phyloP scores from a whole-genome alignment of 2,329 filamentous ascomycete genomes.

The Arthrobotrys iridis region DNA sequence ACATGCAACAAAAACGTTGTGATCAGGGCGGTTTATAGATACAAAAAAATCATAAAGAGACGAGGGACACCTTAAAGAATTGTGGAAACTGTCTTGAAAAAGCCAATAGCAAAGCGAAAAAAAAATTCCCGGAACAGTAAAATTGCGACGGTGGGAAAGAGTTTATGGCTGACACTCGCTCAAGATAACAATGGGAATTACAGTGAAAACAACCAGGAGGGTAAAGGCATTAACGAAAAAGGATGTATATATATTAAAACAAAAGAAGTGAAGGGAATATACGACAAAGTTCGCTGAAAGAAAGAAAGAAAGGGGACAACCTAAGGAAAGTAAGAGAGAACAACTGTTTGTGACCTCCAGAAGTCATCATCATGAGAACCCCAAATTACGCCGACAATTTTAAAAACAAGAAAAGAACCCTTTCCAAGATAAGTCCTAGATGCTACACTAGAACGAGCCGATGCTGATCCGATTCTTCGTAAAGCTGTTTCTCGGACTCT shows the following conservation, averaged over 20 bases:
- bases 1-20: neutral
- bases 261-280: constrained; percentile 2
- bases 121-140: neutral
- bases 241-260: neutral
- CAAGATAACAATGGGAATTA: neutral
- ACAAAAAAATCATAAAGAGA: neutral
- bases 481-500: constrained; percentile 40
- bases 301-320: too few relatives aligned
- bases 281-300: neutral
- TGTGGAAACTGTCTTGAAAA: neutral
- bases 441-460: constrained; percentile 16
- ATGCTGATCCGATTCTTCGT: constrained; percentile 46
- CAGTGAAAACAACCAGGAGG: neutral
- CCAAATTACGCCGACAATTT: neutral
- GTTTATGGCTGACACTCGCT: neutral
- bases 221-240: neutral
- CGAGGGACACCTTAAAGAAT: neutral
- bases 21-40: neutral
- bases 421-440: neutral
- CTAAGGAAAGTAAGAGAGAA: neutral
- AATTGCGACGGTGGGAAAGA: too few relatives aligned
- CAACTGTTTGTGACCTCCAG: neutral
- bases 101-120: neutral
- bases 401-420: neutral
- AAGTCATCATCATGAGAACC: neutral